Evolutionary conservation across 176 grass and related monocot species (phyloP).

Genomic region (Oryza officinalis): DNA sequence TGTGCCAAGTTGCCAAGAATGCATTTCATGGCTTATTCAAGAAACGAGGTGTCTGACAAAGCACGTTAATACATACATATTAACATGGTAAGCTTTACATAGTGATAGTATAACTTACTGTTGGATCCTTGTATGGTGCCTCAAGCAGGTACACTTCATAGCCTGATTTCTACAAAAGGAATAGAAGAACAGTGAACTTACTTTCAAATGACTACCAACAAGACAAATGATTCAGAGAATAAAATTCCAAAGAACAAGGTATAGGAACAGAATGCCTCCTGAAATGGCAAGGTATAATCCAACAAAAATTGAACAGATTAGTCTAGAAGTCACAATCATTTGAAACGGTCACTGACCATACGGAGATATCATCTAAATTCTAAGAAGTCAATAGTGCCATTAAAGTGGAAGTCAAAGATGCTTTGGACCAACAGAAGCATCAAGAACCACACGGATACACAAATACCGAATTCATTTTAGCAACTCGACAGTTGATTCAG

Average conservation of each 20-base stretch:
- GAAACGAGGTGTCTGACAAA: background rate
- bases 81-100: background rate
- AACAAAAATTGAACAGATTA: constrained; percentile 22
- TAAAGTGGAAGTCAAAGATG: background rate
- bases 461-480: constrained; percentile 1
- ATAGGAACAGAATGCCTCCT: constrained; percentile 18
- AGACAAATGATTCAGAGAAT: background rate
- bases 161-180: constrained; percentile 70
- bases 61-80: constrained; percentile 14
- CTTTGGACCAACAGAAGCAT: constrained; percentile 4
- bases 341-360: background rate
- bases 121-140: constrained; percentile 97
- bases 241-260: constrained; percentile 31
- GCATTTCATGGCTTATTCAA: constrained; percentile 12
- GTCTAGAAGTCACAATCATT: background rate
- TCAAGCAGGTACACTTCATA: constrained; percentile 98
- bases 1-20: constrained; percentile 24
- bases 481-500: constrained; percentile 24
- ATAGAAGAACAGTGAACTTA: constrained; percentile 33
- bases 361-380: background rate
- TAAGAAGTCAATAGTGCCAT: constrained; percentile 4
- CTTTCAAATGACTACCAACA: background rate
- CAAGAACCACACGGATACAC: background rate
- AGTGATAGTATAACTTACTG: constrained; percentile 51
- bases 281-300: constrained; percentile 18